Base-by-base conservation (phyloP, 805 yeast genomes). In the Metschnikowia baotianmanensis region DNA sequence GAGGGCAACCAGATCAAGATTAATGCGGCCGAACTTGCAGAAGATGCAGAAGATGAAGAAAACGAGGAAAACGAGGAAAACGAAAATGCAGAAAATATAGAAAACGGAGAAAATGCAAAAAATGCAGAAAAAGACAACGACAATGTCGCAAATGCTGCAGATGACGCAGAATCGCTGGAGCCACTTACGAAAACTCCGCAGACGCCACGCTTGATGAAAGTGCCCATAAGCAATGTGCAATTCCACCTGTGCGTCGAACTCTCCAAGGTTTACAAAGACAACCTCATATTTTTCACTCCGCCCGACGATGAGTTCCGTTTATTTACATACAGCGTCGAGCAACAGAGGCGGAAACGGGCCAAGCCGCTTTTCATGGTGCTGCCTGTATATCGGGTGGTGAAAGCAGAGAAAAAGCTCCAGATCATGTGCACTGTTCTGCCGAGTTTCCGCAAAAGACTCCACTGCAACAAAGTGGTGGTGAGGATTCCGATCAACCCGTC, bases 211-310 rank as follows among this genome's bases (percentile, higher is more conserved):
- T 17, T 40, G 19, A 38, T 37, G 38, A 46, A 49, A 23, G 54
- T 68, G 6, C 71, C 73, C 10, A 59, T 69, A 22, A 46, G 62
- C 4, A 65, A 67, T 40, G 63, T 66, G 22, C 73, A 66, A 70
- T 52, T 65, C 67, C 61, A 70, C 52, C 67, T 88, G 63, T 88
- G 96, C 64, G 95, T 88, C n/a, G 72, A 84, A 36, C 63, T 87
- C 27, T 77, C 82, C 2, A 72, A 81, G 37, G 74, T 85, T 47
- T 95, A 90, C 59, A 59, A 65, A 13, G 72, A 74, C 6, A 82
- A 88, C 51, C 74, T 79, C 42, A 78, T 90, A 23, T 77, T 82
- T 21, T 90, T 89, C 58, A 78, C 84, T 13, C 96, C 97, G 12
- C 96, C 96, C 0, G 96, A 88, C 36, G 74, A 69, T 42, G 58